Base-by-base conservation (phyloP, 2,329 filamentous ascomycete species). In the Penicillium janthinellum region DNA sequence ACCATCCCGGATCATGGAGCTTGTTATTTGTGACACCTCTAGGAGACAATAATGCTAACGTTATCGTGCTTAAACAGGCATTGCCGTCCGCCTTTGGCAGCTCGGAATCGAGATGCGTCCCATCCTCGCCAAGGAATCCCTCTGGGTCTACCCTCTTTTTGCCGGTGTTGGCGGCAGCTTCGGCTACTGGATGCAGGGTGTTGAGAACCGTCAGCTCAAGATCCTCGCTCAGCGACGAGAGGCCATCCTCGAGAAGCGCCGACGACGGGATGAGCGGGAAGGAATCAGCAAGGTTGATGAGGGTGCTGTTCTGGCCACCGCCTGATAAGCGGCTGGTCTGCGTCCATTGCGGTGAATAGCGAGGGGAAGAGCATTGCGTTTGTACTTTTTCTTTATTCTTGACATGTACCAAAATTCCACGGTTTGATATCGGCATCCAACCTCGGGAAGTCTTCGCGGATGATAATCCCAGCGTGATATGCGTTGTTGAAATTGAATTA, bases 101-200 rank as follows among this genome's bases (percentile, higher is more conserved):
- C 89, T 99, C 77, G 95, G 94, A 74, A 95, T 99, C 77, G 92
- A 99, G 83, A 96, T 96, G 92, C 92, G 93, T 64, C 95, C 94
- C 54, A 89, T 97, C 78, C 91, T 98, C 85, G 88, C 90, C 80
- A 87, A 84, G 73, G 84, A 89, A 75, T 90, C 90, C 57, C 86
- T 96, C 72, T 96, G 92, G 90, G 92, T 88, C 54, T 99, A 96
- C 82, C 95, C 95, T 57, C 80, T 94, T 70, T 99, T 95, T 79
- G 93, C 88, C 60, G 86, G 86, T 69, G 86, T 92, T 64, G 93
- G 93, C 70, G 93, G 89, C 70, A 91, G 90, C 79, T 97, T 98
- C 80, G 95, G 95, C 69, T 97, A 97, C 84, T 99, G 94, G 92
- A 83, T 99, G 70, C 88, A 93, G 82, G 91, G 91, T 64, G 91